phyloP scores from a whole-genome alignment of 192 early-diverging fungal species.

The Coemansia sp. region DNA sequence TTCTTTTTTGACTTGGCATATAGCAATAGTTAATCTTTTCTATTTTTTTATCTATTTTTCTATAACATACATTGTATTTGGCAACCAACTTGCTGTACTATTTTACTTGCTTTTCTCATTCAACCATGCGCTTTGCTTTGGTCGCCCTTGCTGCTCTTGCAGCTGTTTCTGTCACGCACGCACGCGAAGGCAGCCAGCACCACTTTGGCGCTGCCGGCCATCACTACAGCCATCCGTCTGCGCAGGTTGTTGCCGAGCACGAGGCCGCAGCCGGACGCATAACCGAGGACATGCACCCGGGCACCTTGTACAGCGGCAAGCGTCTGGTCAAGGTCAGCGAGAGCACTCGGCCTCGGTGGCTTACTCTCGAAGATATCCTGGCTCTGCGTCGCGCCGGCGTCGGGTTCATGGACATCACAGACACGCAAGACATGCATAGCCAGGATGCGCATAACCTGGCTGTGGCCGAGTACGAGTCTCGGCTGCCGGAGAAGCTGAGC shows the following conservation, averaged over 20 bases:
- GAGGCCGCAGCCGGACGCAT: not conserved
- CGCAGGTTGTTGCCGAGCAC: too few species aligned
- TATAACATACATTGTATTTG: too few species aligned
- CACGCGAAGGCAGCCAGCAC: slow-evolving; percentile 17
- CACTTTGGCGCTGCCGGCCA: slow-evolving; percentile 8
- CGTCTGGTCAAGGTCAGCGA: slow-evolving; percentile 64
- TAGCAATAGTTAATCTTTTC: not conserved
- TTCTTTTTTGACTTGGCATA: too few species aligned
- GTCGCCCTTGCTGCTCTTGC: slow-evolving; percentile 16
- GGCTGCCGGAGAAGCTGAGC: slow-evolving; percentile 57
- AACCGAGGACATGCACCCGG: slow-evolving; percentile 26
- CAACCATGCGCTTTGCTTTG: slow-evolving; percentile 20
- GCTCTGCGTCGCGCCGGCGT: slow-evolving; percentile 66
- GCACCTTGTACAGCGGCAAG: slow-evolving; percentile 33
- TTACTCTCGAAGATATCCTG: slow-evolving; percentile 63
- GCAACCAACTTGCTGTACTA: too few species aligned
- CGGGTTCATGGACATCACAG: slow-evolving; percentile 89
- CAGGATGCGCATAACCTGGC: not conserved
- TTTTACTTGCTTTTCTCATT: slow-evolving; percentile 5
- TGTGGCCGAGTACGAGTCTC: slow-evolving; percentile 6
- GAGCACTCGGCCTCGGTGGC: slow-evolving; percentile 58
- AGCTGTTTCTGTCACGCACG: slow-evolving; percentile 9
- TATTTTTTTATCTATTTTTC: slow-evolving; percentile 20
- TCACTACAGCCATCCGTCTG: not conserved
- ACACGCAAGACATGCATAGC: slow-evolving; percentile 52